These are phyloP conservation scores for Helminthosporium solani DNA, from an alignment of 2,329 filamentous ascomycete species.

Conservation along the genomic window DNA sequence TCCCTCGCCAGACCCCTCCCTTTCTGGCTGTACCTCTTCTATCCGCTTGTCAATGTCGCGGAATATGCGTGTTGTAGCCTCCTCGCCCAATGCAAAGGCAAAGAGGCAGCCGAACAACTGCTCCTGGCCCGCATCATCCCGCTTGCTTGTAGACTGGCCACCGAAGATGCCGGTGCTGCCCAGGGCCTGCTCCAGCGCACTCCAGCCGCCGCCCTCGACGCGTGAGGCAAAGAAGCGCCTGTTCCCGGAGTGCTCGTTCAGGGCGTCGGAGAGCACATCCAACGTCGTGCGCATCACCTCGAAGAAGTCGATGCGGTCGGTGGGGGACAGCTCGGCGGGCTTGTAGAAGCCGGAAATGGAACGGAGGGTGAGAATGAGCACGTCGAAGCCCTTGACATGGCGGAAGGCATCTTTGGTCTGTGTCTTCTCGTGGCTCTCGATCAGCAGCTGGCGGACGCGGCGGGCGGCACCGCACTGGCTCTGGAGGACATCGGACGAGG, in stretches of 20 bases:
- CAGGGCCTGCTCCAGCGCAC: conserved; percentile 70
- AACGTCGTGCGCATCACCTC: conserved; percentile 70
- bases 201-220: conserved; percentile 77
- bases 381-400: conserved; percentile 75
- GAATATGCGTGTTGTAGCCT: conserved; percentile 70
- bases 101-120: conserved; percentile 82
- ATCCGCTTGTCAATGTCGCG: conserved; percentile 38
- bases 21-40: conserved; percentile 16
- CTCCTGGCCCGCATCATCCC: conserved; percentile 52
- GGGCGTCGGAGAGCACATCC: conserved; percentile 70
- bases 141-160: conserved; percentile 32
- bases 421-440: conserved; percentile 52
- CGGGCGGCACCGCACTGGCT: conserved; percentile 56
- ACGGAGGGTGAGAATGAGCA: conserved; percentile 67
- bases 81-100: conserved; percentile 77
- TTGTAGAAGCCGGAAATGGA: conserved; percentile 76
- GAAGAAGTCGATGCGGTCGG: conserved; percentile 67
- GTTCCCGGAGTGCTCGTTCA: conserved; percentile 82
- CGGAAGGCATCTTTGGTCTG: conserved; percentile 78
- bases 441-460: conserved; percentile 65
- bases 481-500: conserved; percentile 36
- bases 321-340: conserved; percentile 59
- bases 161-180: conserved; percentile 60
- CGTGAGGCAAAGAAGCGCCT: conserved; percentile 79
- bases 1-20: no score